Base-by-base conservation (phyloP, 768 basidiomycete species). In the Suillus plorans region DNA sequence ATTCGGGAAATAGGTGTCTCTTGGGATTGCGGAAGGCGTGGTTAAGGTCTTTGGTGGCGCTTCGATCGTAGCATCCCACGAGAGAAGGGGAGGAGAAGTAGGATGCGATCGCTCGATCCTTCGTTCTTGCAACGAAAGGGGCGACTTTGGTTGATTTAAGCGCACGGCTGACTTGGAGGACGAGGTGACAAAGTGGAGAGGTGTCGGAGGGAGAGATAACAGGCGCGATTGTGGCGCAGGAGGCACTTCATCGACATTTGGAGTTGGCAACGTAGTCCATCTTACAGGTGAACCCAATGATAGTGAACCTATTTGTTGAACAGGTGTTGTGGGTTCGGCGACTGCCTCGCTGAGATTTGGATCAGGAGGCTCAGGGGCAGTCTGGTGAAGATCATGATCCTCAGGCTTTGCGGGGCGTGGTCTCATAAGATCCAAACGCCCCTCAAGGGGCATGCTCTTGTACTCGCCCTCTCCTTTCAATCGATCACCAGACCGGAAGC, bases 351-450 rank as follows among this genome's bases (percentile, higher is more conserved):
- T 34, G 69, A 68, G 64, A 70, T 77, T 59, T 44, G 63, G 37
- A 55, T 68, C 68, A 20, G 56, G 55, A 20, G 16, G 25, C 14
- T 66, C 66, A 20, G 64, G 39, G 22, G 52, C 44, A 12, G 47
- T 28, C 34, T 64, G 56, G 52, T 20, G 25, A 64, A 49, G n/a
- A 52, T 62, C 45, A 47, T 65, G 45, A 39, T 42, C 34, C 49
- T 63, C 64, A 41, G 59, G 65, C 16, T 65, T 73, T 61, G 65
- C 73, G 28, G 69, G 71, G 55, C 62, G 68, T 37, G 76, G 75
- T 63, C 89, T 86, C 82, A 97, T 90, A 69, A 98, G 81, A 72
- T 97, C 94, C 63, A 96, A 82, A 56, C 95, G 89, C 6, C 95
- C 95, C 64, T 93, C 90, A 25, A 97, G 80, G 18, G 96, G 96